Evolutionary conservation across 192 early-diverging fungal genomes (phyloP), one percentile per base, ranked within the genome.

Genomic region (Coemansia sp.): DNA sequence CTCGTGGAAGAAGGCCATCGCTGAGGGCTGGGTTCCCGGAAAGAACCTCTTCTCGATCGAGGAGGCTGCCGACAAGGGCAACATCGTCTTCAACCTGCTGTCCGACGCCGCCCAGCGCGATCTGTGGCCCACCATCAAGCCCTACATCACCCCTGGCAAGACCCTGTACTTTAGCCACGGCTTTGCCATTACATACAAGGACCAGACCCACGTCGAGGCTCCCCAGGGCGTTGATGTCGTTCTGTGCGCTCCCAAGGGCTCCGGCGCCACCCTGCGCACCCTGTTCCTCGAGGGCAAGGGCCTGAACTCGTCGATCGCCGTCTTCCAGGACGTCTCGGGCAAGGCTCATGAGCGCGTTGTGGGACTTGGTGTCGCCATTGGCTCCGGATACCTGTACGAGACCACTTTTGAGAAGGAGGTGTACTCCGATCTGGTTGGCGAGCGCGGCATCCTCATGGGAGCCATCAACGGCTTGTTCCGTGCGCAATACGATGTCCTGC

Each of bases 141-240:
- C 92, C 23, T 90, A 89, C 78, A 75, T 98, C 66, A 96, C 94
- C 66, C 91, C 92, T 63, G 97, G 97, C 81, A 98, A 98, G 89
- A 97, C 97, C 14, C 90, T 98, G 41, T 98, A 96, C 88, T 98
- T 98, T 75, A 95, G 94, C 64, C 95, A 97, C 87, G 95, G 95
- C 63, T 98, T 98, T 84, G 91, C 91, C 69, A 90, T 98, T 67
- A 90, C 97, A 68, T 98, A 92, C 87, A 87, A 92, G 73, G 88
- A 95, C 55, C 91, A 96, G 70, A 98, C 96, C 41, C 83, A 92
- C 39, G 91, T 98, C 55, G 84, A 94, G 63, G 93, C 94, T 1
- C 94, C 96, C 72, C 88, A 88, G 66, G 94, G 94, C 82, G 89
- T 97, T 72, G 96, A 98, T 76, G 96, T 98, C 19, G 89, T 98